phyloP scores from a whole-genome alignment of 192 early-diverging fungal species.

The Rhizophagus prolifer region DNA sequence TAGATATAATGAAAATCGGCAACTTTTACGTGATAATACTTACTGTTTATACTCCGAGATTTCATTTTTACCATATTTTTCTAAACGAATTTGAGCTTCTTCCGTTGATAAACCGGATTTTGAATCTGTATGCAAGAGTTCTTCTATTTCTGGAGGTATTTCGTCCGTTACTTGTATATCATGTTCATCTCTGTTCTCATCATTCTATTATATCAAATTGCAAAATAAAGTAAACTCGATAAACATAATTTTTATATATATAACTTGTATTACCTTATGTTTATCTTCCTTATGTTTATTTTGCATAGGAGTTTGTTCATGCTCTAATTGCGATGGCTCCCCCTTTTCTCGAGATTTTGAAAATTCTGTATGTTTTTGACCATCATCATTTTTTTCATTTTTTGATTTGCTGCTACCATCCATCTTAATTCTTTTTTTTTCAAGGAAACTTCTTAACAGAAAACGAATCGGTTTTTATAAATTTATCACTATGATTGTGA shows the following conservation, averaged over 20 bases:
- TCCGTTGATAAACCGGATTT: constrained; percentile 71
- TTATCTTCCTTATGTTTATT: background rate
- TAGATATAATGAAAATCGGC: background rate
- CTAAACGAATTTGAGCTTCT: constrained; percentile 75
- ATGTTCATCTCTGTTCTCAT: constrained; percentile 48
- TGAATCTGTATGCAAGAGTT: constrained; percentile 79
- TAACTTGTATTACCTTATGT: too few relatives aligned
- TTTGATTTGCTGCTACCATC: too few relatives aligned
- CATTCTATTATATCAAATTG: background rate
- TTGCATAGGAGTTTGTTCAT: background rate
- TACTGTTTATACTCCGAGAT: constrained; percentile 74
- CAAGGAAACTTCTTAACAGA: too few relatives aligned
- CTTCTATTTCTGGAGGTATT: constrained; percentile 78
- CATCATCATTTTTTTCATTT: too few relatives aligned
- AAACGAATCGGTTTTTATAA: too few relatives aligned
- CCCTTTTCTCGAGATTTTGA: background rate
- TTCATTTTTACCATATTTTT: constrained; percentile 79
- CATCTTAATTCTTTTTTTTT: too few relatives aligned
- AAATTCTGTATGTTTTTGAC: background rate
- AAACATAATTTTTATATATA: background rate
- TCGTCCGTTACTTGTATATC: constrained; percentile 72
- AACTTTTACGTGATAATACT: background rate
- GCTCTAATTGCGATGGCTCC: background rate
- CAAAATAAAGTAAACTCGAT: background rate
- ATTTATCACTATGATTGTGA: too few relatives aligned